Conservation (phyloP, 345 rosid species). For the Arabis hirsuta region DNA sequence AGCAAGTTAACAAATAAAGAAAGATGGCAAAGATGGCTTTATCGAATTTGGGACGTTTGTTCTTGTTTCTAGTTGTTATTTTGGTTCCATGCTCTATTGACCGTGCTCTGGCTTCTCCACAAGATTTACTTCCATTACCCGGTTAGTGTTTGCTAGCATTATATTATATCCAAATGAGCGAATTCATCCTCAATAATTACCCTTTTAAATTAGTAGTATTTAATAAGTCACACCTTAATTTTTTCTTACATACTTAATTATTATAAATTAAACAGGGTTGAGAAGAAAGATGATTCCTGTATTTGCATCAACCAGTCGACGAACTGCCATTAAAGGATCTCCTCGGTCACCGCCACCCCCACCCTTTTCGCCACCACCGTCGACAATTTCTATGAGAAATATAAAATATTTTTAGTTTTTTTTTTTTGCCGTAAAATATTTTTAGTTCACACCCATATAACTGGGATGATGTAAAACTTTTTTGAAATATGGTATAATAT, state of each 20-base stretch:
- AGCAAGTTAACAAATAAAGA: neutral
- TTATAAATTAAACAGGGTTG: neutral
- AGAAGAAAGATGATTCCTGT: conserved; percentile 16
- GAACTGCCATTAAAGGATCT: neutral
- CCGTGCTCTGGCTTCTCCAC: conserved; percentile 7
- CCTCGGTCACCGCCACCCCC: neutral
- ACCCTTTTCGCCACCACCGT: neutral
- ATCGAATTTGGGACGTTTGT: neutral
- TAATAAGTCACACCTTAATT: no score
- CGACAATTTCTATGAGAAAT: neutral
- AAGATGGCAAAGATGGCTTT: neutral
- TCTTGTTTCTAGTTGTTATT: neutral
- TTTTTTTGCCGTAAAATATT: neutral
- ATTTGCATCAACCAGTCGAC: conserved; percentile 22
- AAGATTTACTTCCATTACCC: neutral
- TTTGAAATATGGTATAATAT: no score
- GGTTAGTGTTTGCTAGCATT: conserved; percentile 7
- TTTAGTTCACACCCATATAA: neutral
- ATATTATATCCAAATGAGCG: neutral
- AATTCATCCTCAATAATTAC: no score
- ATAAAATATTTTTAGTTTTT: neutral
- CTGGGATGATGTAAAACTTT: neutral
- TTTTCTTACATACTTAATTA: no score
- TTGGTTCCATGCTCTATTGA: conserved; percentile 4
- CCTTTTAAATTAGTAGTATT: no score